phyloP scores from a whole-genome alignment of 2,329 filamentous ascomycete species.

The Laburnicola sp. region DNA sequence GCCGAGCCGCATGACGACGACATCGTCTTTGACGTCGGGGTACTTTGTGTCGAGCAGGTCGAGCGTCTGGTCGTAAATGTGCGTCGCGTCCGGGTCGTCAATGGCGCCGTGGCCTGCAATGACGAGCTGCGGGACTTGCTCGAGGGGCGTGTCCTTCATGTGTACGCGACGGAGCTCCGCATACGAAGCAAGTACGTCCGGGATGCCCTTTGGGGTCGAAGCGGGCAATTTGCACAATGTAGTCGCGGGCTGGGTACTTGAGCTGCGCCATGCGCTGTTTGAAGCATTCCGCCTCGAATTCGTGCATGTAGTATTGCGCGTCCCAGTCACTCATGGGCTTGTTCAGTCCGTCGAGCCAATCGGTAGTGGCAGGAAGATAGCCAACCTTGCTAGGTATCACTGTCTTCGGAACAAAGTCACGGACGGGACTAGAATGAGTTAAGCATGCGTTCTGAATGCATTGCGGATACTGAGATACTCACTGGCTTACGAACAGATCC shows the following conservation, averaged over 20 bases:
- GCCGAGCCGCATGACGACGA: constrained; percentile 75
- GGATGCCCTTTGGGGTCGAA: constrained; percentile 84
- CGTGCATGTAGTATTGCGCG: constrained; percentile 70
- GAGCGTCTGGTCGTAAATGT: constrained; percentile 73
- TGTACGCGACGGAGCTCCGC: constrained; percentile 69
- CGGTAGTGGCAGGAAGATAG: constrained; percentile 78
- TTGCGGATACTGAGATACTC: no score
- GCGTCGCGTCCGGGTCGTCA: constrained; percentile 75
- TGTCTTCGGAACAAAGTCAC: constrained; percentile 70
- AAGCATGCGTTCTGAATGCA: no score
- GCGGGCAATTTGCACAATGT: constrained; percentile 78
- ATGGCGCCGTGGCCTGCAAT: constrained; percentile 79
- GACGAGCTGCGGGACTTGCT: constrained; percentile 69
- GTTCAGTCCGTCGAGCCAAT: constrained; percentile 83
- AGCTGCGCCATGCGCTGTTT: constrained; percentile 63
- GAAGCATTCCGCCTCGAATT: constrained; percentile 68
- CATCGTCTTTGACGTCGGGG: constrained; percentile 53
- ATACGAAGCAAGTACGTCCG: constrained; percentile 75
- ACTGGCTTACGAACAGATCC: constrained; percentile 79
- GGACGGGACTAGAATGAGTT: constrained; percentile 59
- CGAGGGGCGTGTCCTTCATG: constrained; percentile 53
- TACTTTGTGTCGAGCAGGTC: constrained; percentile 66
- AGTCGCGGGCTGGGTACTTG: constrained; percentile 64
- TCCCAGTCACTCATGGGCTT: constrained; percentile 73
- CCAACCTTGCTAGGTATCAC: constrained; percentile 69